phyloP scores from a whole-genome alignment of 2,329 filamentous ascomycete species.

The Epichloe bromicola region DNA sequence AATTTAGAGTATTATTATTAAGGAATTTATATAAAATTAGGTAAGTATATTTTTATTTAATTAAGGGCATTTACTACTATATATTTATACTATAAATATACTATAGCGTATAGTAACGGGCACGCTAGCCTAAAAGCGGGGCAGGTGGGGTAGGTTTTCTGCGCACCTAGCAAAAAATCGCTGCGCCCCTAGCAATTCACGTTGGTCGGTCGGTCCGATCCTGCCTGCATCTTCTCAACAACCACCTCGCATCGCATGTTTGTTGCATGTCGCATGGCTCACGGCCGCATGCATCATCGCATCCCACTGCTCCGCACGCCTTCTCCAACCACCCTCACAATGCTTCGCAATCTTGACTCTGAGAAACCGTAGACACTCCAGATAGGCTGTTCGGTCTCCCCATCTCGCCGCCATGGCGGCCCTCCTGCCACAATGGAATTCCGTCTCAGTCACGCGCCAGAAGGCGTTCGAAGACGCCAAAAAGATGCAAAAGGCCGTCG shows the following conservation, averaged over 20 bases:
- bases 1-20: no score
- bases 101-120: no score
- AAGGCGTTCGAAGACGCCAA: slow-evolving; percentile 56
- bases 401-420: slow-evolving; percentile 23
- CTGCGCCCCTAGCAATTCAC: no score
- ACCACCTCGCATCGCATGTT: not conserved
- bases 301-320: not conserved
- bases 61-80: no score
- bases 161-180: no score
- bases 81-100: no score
- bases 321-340: not conserved
- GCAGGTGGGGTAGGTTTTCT: no score
- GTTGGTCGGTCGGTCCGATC: no score
- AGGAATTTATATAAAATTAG: no score
- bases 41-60: no score
- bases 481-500: slow-evolving; percentile 53
- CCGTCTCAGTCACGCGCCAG: slow-evolving; percentile 35
- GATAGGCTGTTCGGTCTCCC: not conserved
- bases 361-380: not conserved
- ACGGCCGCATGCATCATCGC: not conserved
- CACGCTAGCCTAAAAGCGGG: no score
- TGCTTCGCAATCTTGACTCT: not conserved
- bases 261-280: not conserved
- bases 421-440: slow-evolving; percentile 28
- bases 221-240: no score